These are phyloP conservation scores for Thuidium tamariscinum DNA, from an alignment of 225 moss, liverwort and hornwort genomes.

Conservation along the genomic window DNA sequence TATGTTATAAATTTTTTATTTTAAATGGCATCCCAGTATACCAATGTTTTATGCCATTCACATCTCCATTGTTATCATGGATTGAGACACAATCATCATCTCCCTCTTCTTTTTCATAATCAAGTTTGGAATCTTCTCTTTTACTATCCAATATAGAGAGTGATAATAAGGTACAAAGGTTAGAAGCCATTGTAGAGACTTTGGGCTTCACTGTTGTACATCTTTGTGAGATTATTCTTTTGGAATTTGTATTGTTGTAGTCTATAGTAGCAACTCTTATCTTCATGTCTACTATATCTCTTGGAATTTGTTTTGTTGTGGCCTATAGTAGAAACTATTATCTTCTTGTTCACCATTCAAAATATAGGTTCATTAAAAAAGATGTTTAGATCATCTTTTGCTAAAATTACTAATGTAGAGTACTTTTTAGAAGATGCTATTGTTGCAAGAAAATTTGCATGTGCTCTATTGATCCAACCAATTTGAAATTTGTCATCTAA, in stretches of 20 bases:
- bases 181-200: too few relatives aligned
- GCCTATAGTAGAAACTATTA: rapidly evolving
- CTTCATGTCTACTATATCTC: too few relatives aligned
- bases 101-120: background rate
- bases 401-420: rapidly evolving
- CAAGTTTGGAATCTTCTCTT: rapidly evolving
- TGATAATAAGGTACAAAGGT: too few relatives aligned
- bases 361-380: background rate
- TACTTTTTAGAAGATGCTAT: background rate
- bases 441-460: background rate
- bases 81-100: background rate
- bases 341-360: rapidly evolving
- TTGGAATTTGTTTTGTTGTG: background rate
- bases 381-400: background rate
- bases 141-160: rapidly evolving
- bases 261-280: too few relatives aligned
- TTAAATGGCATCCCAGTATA: background rate
- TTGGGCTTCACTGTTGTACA: too few relatives aligned
- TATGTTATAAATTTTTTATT: background rate
- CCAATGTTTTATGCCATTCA: background rate
- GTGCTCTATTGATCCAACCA: background rate
- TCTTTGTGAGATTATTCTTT: too few relatives aligned
- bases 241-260: too few relatives aligned
- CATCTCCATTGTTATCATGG: background rate
- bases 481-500: rapidly evolving